phyloP scores from a whole-genome alignment of 139 green algal genomes.

The Coelastrella sp. region DNA sequence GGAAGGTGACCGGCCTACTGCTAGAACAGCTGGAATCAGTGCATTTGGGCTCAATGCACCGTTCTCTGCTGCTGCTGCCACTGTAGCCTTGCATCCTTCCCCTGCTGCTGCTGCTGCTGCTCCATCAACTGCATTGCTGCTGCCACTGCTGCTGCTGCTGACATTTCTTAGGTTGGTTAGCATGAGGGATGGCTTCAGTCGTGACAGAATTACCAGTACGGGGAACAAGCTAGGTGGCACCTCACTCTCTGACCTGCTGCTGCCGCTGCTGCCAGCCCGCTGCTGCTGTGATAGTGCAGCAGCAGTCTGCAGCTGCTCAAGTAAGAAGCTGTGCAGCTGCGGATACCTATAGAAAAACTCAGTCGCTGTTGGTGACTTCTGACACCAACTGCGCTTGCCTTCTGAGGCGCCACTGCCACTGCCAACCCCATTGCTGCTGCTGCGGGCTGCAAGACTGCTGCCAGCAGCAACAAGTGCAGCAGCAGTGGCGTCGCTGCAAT shows the following conservation, averaged over 20 bases:
- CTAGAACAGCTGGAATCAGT: slow-evolving; percentile 73
- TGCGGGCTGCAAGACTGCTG: not conserved
- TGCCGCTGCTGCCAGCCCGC: slow-evolving; percentile 42
- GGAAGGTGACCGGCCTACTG: slow-evolving; percentile 58
- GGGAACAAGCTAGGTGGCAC: slow-evolving; percentile 86
- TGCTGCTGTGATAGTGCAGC: slow-evolving; percentile 50
- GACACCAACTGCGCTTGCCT: slow-evolving; percentile 33
- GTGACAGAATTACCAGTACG: slow-evolving; percentile 86
- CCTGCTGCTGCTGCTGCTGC: not conserved
- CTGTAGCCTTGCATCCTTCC: not conserved
- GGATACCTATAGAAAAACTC: slow-evolving; percentile 93
- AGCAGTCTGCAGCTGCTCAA: slow-evolving; percentile 65
- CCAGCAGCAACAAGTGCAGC: not conserved
- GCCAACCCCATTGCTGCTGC: not conserved
- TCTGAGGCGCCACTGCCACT: not conserved
- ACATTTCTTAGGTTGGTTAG: not conserved
- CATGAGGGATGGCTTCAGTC: slow-evolving; percentile 66
- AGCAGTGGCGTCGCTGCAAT: not conserved
- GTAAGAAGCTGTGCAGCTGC: slow-evolving; percentile 87
- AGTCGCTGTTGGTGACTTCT: slow-evolving; percentile 42
- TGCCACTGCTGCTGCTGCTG: slow-evolving; percentile 2
- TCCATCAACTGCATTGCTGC: not conserved
- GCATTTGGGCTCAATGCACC: slow-evolving; percentile 53
- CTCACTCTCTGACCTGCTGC: not conserved
- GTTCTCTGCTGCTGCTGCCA: not conserved